Conservation (phyloP, 495 filamentous ascomycete genomes). For the Apiosordaria backusii region DNA sequence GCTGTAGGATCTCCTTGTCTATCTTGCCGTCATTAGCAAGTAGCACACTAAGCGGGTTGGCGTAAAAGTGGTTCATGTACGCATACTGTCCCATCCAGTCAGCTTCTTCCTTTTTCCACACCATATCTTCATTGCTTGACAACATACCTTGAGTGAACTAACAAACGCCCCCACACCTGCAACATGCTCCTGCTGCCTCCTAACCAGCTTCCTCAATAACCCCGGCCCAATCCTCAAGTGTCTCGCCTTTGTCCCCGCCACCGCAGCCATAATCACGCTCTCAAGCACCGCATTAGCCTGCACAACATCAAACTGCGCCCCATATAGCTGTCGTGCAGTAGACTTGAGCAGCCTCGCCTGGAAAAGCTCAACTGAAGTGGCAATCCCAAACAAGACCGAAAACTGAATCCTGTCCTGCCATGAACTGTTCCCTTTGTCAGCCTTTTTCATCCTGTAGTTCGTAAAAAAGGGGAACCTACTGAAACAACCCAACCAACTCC, state of each 20-base stretch:
- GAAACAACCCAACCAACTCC: conserved; percentile 74
- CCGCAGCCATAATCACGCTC: conserved; percentile 67
- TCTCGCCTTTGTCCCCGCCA: conserved; percentile 50
- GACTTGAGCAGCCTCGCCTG: conserved; percentile 77
- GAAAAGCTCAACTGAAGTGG: conserved; percentile 86
- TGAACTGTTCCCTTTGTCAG: conserved; percentile 50
- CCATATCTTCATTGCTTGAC: background rate
- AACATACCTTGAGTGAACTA: conserved; percentile 54
- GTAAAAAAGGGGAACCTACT: conserved; percentile 51
- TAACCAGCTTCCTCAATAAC: conserved; percentile 60
- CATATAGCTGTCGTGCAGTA: conserved; percentile 65
- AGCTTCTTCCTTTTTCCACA: background rate
- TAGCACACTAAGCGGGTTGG: conserved; percentile 77
- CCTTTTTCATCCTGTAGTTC: background rate
- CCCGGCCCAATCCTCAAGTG: conserved; percentile 64
- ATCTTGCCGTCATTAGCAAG: conserved; percentile 38
- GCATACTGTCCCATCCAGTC: conserved; percentile 57
- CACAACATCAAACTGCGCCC: conserved; percentile 79
- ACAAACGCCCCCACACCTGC: conserved; percentile 80
- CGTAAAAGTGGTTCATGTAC: conserved; percentile 95
- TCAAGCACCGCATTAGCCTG: conserved; percentile 72
- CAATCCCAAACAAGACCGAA: conserved; percentile 79
- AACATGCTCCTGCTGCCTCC: conserved; percentile 79
- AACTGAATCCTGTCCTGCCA: conserved; percentile 91
- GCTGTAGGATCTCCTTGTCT: conserved; percentile 39